phyloP scores from a whole-genome alignment of 805 yeast genomes.

The Saturnispora saitoi region DNA sequence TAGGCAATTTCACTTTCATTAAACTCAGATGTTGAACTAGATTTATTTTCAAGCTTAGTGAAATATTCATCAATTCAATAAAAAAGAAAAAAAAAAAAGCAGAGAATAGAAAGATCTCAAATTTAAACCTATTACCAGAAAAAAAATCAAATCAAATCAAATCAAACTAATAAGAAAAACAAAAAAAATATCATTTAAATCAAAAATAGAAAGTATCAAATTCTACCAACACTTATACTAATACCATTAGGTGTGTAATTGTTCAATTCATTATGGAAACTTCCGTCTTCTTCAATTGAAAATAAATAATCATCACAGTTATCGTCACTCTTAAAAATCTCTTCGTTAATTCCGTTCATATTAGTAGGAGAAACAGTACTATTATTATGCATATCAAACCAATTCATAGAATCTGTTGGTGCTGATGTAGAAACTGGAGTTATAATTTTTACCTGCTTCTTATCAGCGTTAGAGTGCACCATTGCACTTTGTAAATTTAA shows the following conservation, averaged over 20 bases:
- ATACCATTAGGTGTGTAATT: neutral
- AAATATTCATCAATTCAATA: neutral
- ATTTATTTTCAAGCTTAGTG: no score
- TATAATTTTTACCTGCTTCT: constrained; percentile 17
- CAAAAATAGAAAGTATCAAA: neutral
- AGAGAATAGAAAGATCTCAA: neutral
- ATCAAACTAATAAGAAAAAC: neutral
- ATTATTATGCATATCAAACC: constrained; percentile 20
- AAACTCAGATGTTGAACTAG: neutral
- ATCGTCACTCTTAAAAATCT: constrained; percentile 5
- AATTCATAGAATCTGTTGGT: constrained; percentile 28
- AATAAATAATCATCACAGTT: constrained; percentile 13
- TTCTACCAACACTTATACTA: neutral
- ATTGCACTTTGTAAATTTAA: neutral
- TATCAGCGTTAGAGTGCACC: constrained; percentile 3
- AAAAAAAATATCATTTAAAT: neutral
- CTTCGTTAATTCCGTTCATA: neutral
- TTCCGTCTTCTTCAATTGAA: constrained; percentile 12
- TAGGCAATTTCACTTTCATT: neutral
- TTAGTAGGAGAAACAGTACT: neutral
- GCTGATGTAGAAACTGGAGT: constrained; percentile 29
- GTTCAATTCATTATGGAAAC: constrained; percentile 5
- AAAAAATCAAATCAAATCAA: neutral
- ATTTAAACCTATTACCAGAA: neutral
- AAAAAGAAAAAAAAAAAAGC: neutral